phyloP scores from a whole-genome alignment of 139 green algal genomes.

The Chlamydomonas sp. region DNA sequence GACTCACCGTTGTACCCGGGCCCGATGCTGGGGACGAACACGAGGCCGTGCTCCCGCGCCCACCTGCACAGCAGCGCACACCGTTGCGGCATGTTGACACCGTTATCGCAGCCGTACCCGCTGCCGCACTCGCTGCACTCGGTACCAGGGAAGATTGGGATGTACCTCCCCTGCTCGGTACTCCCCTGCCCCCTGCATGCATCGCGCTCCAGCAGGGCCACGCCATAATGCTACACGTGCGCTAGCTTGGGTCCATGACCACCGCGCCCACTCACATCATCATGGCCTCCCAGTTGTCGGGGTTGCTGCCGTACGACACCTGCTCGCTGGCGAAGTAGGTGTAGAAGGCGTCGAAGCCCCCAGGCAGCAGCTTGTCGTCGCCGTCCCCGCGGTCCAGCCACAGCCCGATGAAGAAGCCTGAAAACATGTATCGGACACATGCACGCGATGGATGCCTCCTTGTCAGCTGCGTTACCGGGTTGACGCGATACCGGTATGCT shows the following conservation, averaged over 20 bases:
- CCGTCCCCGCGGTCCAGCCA: constrained; percentile 43
- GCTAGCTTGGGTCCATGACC: no score
- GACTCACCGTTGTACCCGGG: constrained; percentile 56
- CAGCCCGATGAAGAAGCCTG: constrained; percentile 58
- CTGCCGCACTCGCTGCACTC: no score
- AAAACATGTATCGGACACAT: background rate
- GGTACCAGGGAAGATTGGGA: no score
- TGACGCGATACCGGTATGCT: no score
- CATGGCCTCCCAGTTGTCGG: constrained; percentile 22
- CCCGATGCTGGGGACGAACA: constrained; percentile 56
- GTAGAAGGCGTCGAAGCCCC: constrained; percentile 52
- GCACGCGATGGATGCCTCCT: background rate
- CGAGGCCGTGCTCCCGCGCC: constrained; percentile 8
- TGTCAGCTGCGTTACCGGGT: no score
- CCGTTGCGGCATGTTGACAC: no score
- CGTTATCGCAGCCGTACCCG: no score
- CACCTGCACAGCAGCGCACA: constrained; percentile 29
- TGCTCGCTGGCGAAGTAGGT: constrained; percentile 44
- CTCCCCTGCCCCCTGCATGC: no score
- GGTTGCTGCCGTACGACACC: constrained; percentile 20
- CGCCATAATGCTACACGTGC: no score
- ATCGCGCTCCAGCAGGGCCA: no score
- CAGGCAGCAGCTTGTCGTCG: constrained; percentile 20
- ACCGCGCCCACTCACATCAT: constrained; percentile 1
- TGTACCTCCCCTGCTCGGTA: no score